phyloP scores from a whole-genome alignment of 306 rosid species.

The Rubus idaeus region DNA sequence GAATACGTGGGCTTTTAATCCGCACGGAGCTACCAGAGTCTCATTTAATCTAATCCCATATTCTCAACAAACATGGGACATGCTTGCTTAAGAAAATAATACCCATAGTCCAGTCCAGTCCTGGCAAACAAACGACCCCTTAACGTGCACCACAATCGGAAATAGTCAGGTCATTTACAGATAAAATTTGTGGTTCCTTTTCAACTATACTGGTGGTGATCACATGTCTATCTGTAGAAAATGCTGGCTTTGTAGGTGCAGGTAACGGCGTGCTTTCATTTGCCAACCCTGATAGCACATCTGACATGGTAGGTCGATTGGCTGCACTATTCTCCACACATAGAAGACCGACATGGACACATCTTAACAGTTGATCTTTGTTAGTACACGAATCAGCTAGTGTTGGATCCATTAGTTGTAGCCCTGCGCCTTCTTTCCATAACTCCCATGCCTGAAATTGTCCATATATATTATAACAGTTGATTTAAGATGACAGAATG shows the following conservation, averaged over 20 bases:
- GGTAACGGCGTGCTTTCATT: conserved; percentile 20
- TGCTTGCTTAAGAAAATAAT: too few species aligned
- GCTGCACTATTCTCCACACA: conserved; percentile 21
- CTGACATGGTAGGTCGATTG: conserved; percentile 29
- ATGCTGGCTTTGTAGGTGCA: conserved; percentile 32
- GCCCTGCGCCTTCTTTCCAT: conserved; percentile 6
- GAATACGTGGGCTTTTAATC: too few species aligned
- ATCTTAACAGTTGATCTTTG: conserved; percentile 25
- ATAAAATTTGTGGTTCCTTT: too few species aligned
- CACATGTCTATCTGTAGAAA: conserved; percentile 2
- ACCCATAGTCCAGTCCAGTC: too few species aligned
- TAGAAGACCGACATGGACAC: conserved; percentile 12
- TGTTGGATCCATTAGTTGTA: conserved; percentile 18
- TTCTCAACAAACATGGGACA: too few species aligned
- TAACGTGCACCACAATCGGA: neutral
- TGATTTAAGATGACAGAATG: neutral
- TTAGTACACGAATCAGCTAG: conserved; percentile 10
- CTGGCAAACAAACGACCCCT: too few species aligned
- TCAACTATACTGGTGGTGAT: neutral
- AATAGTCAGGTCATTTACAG: conserved; percentile 5
- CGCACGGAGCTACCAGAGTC: too few species aligned
- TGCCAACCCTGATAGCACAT: conserved; percentile 24
- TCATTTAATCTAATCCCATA: too few species aligned
- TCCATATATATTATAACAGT: neutral
- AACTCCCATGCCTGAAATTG: conserved; percentile 21